Evolutionary conservation across 1,284 basidiomycete species (phyloP), one percentile per base, ranked within the genome.

Genomic region (Fistulina hepatica): DNA sequence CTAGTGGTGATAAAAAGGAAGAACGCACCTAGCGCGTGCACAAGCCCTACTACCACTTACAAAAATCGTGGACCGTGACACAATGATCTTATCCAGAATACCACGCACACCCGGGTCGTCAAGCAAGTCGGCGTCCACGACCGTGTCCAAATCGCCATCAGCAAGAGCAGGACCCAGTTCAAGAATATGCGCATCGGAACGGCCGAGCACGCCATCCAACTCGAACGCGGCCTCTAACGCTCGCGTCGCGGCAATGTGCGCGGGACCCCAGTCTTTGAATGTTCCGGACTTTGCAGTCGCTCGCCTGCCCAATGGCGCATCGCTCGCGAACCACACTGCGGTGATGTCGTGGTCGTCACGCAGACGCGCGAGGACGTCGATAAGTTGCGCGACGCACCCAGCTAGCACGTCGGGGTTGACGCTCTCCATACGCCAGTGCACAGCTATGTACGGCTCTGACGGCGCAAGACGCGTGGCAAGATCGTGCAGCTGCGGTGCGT

Each of bases 371-470:
- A 72, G 57, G 4, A 56, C 54, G 37, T 64, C 61, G 32, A 72
- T 55, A 22, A 73, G 55, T 1, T 60, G 56, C 38, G 62, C 55
- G 0, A 67, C 68, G 41, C 71, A 73, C 33, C 58, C 57, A 1
- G 55, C 50, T 2, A 73, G 52, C 11, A 57, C 45, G 15, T 55
- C 52, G 1, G 57, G 47, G 0, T 60, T 47, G 23, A 71, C 56
- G 20, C 54, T 64, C 45, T 71, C 68, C 61, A 68, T 68, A 21
- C 65, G 53, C 70, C 70, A 73, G 44, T 72, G 64, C 8, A 73
- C 58, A 2, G 58, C 63, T 2, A 67, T 48, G 47, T 68, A 71
- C 0, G 61, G 57, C 3, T 43, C 44, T 0, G 54, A 26, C 8
- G 64, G 58, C 1, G 55, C 53, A 21, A 70, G 52, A 24, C 50